Conservation (phyloP, 768 basidiomycete species). For the Termitomyces heimii region DNA sequence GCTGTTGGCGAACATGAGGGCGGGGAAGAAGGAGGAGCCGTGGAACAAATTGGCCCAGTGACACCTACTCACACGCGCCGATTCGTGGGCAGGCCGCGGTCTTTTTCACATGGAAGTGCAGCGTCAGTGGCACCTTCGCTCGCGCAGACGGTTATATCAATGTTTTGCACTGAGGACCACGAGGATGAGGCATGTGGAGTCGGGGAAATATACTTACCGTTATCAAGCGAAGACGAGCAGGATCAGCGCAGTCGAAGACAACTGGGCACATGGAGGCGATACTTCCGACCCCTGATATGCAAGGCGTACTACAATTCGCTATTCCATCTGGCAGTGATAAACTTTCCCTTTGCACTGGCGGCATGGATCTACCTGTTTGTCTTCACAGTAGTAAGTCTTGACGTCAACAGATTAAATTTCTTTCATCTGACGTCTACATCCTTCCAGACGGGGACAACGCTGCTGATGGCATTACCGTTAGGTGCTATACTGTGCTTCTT, state of each 20-base stretch:
- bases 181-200: slow-evolving; percentile 20
- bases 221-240: slow-evolving; percentile 9
- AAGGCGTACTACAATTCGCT: slow-evolving; percentile 58
- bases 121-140: slow-evolving; percentile 58
- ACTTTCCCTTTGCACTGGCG: slow-evolving; percentile 73
- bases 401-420: not conserved
- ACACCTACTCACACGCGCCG: slow-evolving; percentile 19
- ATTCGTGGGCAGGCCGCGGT: slow-evolving; percentile 35
- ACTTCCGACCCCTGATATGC: slow-evolving; percentile 57
- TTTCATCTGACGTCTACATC: not conserved
- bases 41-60: not conserved
- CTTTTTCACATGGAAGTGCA: slow-evolving; percentile 52
- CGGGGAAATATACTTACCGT: slow-evolving; percentile 5
- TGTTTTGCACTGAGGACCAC: slow-evolving; percentile 51
- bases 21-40: slow-evolving; percentile 8
- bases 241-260: slow-evolving; percentile 8
- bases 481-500: slow-evolving; percentile 76
- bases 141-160: slow-evolving; percentile 61
- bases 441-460: slow-evolving; percentile 65
- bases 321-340: slow-evolving; percentile 65
- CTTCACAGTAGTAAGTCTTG: slow-evolving; percentile 65
- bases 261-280: slow-evolving; percentile 35
- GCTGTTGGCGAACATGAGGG: slow-evolving; percentile 19
- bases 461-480: slow-evolving; percentile 73
- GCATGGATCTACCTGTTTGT: slow-evolving; percentile 80